Evolutionary conservation across 202 grass and related monocot genomes (phyloP).

Genomic region (Brachypodium distachyon): DNA sequence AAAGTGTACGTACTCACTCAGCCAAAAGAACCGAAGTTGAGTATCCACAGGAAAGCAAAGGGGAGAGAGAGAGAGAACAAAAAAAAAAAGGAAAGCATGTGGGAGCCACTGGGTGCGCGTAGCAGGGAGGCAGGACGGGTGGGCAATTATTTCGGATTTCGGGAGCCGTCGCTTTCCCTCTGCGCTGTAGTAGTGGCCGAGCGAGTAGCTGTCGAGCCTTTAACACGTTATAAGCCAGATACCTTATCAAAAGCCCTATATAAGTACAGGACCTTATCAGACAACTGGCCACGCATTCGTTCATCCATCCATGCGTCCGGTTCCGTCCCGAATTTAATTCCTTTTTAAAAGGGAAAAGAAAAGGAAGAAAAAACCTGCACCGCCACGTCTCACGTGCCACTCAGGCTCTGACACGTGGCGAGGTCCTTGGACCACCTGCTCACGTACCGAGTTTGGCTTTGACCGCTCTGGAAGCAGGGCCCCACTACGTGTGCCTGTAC

Average conservation of each 20-base stretch:
- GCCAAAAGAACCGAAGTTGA: no score
- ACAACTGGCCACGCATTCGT: constrained; percentile 26
- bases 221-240: accelerated
- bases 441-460: not conserved
- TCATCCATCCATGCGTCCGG: not conserved
- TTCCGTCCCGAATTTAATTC: constrained; percentile 14
- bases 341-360: not conserved
- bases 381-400: constrained; percentile 6
- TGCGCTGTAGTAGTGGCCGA: constrained; percentile 24
- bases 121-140: not conserved
- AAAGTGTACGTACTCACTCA: no score
- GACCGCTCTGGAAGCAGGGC: not conserved
- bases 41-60: no score
- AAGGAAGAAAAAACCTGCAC: not conserved
- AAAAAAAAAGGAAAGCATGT: not conserved
- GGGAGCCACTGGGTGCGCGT: not conserved
- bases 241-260: not conserved
- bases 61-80: no score
- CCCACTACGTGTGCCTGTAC: not conserved
- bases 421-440: not conserved
- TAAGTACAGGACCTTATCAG: accelerated
- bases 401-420: not conserved
- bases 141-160: constrained; percentile 16
- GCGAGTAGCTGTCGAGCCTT: constrained; percentile 33
- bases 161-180: constrained; percentile 44